phyloP scores from a whole-genome alignment of 2,329 filamentous ascomycete species.

The Sphaerulina musiva region DNA sequence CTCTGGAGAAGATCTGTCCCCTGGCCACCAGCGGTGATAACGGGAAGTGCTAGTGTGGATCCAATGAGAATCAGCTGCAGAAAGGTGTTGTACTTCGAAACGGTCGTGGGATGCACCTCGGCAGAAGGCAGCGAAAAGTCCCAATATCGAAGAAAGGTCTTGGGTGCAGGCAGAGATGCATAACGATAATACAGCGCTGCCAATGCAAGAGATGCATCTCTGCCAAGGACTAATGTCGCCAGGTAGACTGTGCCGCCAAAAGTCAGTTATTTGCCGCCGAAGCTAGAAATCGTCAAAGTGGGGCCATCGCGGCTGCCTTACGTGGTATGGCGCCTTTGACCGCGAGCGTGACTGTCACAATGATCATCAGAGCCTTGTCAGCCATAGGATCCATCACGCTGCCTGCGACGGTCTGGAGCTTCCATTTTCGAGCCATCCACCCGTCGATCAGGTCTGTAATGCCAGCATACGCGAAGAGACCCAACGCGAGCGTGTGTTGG shows the following conservation, averaged over 20 bases:
- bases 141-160: constrained; percentile 91
- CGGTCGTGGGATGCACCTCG: constrained; percentile 73
- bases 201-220: constrained; percentile 75
- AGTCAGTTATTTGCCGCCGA: constrained; percentile 12
- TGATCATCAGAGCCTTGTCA: constrained; percentile 92
- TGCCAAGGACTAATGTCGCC: constrained; percentile 80
- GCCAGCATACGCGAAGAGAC: constrained; percentile 85
- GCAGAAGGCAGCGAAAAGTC: constrained; percentile 88
- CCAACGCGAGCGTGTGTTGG: constrained; percentile 69
- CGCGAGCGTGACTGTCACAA: constrained; percentile 77
- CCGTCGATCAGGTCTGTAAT: constrained; percentile 89
- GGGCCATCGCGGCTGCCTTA: constrained; percentile 39
- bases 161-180: constrained; percentile 86
- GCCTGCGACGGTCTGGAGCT: constrained; percentile 86
- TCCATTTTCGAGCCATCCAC: constrained; percentile 83
- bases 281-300: constrained; percentile 5
- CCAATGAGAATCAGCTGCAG: constrained; percentile 83
- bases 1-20: constrained; percentile 22
- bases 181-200: constrained; percentile 93
- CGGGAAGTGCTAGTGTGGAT: constrained; percentile 70
- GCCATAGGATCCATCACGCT: constrained; percentile 95
- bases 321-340: constrained; percentile 74
- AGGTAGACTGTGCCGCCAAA: constrained; percentile 60
- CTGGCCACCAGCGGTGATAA: constrained; percentile 44
- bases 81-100: constrained; percentile 88